Evolutionary conservation across 2,329 filamentous ascomycete genomes (phyloP).

Genomic region (Rhinocladiella mackenziei): DNA sequence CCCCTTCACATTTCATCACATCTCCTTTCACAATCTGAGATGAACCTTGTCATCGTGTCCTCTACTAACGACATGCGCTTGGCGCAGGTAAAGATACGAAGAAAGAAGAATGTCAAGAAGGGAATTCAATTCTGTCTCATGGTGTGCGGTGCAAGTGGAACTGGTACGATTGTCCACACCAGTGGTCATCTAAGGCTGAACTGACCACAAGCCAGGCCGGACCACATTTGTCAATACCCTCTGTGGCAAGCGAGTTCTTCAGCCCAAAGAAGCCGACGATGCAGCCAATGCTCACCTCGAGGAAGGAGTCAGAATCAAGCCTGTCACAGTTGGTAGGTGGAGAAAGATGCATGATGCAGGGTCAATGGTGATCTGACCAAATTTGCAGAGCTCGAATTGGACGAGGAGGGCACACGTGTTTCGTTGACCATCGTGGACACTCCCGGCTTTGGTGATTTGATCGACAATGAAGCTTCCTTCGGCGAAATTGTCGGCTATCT

Average conservation of each 20-base stretch:
- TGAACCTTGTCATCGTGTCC: slow-evolving; percentile 8
- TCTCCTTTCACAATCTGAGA: slow-evolving; percentile 1
- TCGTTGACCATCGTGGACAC: slow-evolving; percentile 98
- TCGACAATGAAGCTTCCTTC: slow-evolving; percentile 99
- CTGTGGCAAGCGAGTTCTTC: slow-evolving; percentile 87
- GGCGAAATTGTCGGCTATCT: slow-evolving; percentile 97
- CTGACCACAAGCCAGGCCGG: slow-evolving; percentile 58
- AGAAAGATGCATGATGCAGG: slow-evolving; percentile 5
- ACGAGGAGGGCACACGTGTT: slow-evolving; percentile 97
- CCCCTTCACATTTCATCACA: slow-evolving; percentile 1
- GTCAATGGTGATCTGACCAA: slow-evolving; percentile 28
- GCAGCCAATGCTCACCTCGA: slow-evolving; percentile 82
- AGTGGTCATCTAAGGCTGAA: slow-evolving; percentile 1
- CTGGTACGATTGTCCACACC: slow-evolving; percentile 58
- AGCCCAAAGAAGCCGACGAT: slow-evolving; percentile 91
- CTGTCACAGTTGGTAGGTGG: slow-evolving; percentile 84
- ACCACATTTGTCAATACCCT: slow-evolving; percentile 99
- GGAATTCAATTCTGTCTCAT: slow-evolving; percentile 99
- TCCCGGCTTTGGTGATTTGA: slow-evolving; percentile 95
- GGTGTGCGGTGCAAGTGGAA: slow-evolving; percentile 98
- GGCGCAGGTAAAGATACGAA: slow-evolving; percentile 83
- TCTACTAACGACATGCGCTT: slow-evolving; percentile 23
- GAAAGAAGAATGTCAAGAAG: slow-evolving; percentile 99
- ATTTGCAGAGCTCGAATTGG: slow-evolving; percentile 76
- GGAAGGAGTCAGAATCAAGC: slow-evolving; percentile 98